phyloP scores from a whole-genome alignment of 1,284 basidiomycete species.

The Nidula niveotomentosa region DNA sequence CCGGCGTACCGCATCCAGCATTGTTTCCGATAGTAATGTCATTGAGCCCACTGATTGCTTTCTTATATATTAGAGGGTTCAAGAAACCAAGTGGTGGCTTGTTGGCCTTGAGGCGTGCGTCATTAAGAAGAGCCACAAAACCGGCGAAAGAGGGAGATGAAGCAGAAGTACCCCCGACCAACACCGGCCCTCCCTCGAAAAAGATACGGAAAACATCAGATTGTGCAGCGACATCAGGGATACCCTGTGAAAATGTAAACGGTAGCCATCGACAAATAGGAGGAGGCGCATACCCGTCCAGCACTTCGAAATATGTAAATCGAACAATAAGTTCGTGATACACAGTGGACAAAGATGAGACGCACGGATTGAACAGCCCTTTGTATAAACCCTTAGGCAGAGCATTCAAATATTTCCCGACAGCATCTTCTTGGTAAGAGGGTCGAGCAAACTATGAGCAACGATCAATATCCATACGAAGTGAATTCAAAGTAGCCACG shows the following conservation, averaged over 20 bases:
- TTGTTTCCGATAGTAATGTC: conserved; percentile 56
- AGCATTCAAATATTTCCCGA: conserved; percentile 38
- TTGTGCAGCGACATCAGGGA: conserved; percentile 67
- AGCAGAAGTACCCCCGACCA: conserved; percentile 49
- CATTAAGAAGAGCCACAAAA: conserved; percentile 34
- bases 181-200: conserved; percentile 22
- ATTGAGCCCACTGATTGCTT: conserved; percentile 38
- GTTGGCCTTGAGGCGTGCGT: conserved; percentile 3
- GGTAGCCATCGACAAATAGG: neutral
- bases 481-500: conserved; percentile 6
- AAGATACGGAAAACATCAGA: conserved; percentile 40
- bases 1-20: conserved; percentile 53
- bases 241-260: conserved; percentile 29
- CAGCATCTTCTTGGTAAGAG: conserved; percentile 47
- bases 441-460: conserved; percentile 50
- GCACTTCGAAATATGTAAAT: conserved; percentile 7
- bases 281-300: conserved; percentile 31
- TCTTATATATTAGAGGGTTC: conserved; percentile 33
- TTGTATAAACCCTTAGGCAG: conserved; percentile 53
- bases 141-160: conserved; percentile 47
- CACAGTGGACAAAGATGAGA: conserved; percentile 5
- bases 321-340: neutral
- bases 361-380: conserved; percentile 59
- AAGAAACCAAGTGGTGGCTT: conserved; percentile 44
- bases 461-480: too few species aligned